Evolutionary conservation across 805 yeast species (phyloP).

Genomic region (Saccharomycopsis babjevae): DNA sequence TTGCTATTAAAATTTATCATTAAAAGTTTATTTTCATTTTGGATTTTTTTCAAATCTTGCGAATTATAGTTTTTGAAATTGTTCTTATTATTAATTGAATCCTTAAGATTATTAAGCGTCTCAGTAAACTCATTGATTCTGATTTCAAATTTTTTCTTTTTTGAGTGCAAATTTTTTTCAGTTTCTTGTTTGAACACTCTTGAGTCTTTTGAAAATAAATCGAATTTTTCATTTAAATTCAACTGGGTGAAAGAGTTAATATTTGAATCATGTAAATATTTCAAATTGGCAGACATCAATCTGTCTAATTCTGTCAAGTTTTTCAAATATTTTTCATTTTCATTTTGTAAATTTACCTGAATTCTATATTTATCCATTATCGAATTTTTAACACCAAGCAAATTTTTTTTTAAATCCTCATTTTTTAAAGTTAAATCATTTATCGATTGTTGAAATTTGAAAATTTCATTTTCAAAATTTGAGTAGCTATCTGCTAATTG

Average conservation of each 20-base stretch:
- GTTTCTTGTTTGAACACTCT: neutral
- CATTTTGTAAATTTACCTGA: slow-evolving; percentile 35
- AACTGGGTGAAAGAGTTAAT: neutral
- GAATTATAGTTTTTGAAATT: slow-evolving; percentile 27
- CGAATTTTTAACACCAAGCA: slow-evolving; percentile 18
- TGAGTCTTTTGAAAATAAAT: neutral
- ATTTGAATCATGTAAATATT: neutral
- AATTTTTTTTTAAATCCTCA: neutral
- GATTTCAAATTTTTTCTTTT: neutral
- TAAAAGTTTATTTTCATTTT: slow-evolving; percentile 29
- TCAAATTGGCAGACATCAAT: neutral
- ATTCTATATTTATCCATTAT: slow-evolving; percentile 24
- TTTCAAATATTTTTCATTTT: slow-evolving; percentile 21
- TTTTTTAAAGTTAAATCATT: neutral
- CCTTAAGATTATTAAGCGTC: neutral
- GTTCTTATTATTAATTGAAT: slow-evolving; percentile 2
- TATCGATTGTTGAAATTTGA: slow-evolving; percentile 19
- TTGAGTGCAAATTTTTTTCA: neutral
- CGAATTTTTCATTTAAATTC: neutral
- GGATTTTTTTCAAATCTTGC: slow-evolving; percentile 31
- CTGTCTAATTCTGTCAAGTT: slow-evolving; percentile 14
- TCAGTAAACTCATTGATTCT: slow-evolving; percentile 16
- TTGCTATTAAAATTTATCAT: slow-evolving; percentile 29
- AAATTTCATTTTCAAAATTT: slow-evolving; percentile 22
- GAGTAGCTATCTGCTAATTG: slow-evolving; percentile 22